Percentiles rank a stretch among this genome's conserved stretches.
These are phyloP conservation scores for Avena sativa DNA, from an alignment of 176 grass and related monocot genomes.

Conservation along the genomic window DNA sequence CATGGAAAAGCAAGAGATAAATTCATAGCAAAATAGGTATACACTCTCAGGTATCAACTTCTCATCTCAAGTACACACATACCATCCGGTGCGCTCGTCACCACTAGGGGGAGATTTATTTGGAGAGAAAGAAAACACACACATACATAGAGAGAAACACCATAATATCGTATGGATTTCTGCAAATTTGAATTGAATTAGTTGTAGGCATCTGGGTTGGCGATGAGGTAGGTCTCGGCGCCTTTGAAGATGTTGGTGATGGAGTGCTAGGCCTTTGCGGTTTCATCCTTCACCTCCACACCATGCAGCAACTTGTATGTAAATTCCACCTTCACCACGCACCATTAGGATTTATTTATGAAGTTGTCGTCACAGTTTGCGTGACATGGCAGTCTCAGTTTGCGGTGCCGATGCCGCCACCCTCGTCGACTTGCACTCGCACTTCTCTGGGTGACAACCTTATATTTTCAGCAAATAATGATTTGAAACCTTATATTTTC, in stretches of 20 bases:
- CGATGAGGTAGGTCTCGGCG: slow-evolving; percentile 63
- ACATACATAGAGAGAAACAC: too few species aligned
- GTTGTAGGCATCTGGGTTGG: slow-evolving; percentile 73
- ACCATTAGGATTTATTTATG: slow-evolving; percentile 6
- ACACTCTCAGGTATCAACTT: too few species aligned
- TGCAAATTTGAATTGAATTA: slow-evolving; percentile 14
- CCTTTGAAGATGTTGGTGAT: slow-evolving; percentile 58
- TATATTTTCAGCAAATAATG: too few species aligned
- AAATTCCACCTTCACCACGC: slow-evolving; percentile 59
- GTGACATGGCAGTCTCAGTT: slow-evolving; percentile 46
- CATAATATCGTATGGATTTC: too few species aligned
- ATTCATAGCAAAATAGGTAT: not conserved
- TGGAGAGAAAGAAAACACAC: too few species aligned
- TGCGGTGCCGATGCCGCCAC: slow-evolving; percentile 56
- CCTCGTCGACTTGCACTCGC: slow-evolving; percentile 69
- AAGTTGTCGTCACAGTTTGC: not conserved
- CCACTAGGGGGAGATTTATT: too few species aligned
- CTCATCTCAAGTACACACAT: too few species aligned
- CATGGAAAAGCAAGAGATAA: not conserved
- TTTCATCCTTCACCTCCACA: slow-evolving; percentile 46
- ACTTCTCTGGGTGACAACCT: slow-evolving; percentile 33
- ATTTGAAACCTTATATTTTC: too few species aligned
- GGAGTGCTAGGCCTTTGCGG: slow-evolving; percentile 52
- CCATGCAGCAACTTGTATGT: slow-evolving; percentile 55
- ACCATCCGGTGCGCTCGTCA: too few species aligned